Base-by-base conservation (phyloP, 2,329 filamentous ascomycete species). In the Pseudogymnoascus sp. region DNA sequence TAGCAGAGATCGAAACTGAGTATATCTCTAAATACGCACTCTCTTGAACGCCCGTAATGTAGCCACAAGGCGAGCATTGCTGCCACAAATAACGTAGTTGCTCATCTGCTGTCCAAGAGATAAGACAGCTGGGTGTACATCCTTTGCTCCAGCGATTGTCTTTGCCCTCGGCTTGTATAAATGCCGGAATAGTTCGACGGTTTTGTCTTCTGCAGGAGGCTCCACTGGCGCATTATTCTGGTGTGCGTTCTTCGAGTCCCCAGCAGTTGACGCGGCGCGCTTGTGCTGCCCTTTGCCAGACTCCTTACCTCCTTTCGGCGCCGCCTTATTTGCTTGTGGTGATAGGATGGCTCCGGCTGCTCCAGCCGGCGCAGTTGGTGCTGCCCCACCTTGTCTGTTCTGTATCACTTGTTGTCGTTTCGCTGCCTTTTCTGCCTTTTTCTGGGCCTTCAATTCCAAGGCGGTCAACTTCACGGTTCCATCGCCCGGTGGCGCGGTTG, bases 341-440 rank as follows among this genome's bases (percentile, higher is more conserved):
- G 36, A 36, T 21, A 18, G 48, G 10, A 61, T 63, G 27, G 58
- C 37, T 18, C 60, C 60, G n/a, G 62, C 62, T 52, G 63, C 67
- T 61, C 66, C 63, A 36, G 68, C 67, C 63, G 67, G 59, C 63
- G 66, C 59, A 42, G 66, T 52, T 61, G 67, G 61, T 69, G 67
- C 63, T 69, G 76, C 72, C 69, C 75, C 70, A 63, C 72, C 69
- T 67, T 76, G 72, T 65, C 74, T 72, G 62, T 80, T 78, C 31
- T 79, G 78, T 72, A 87, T 90, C 69, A 81, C 84, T 71, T 86
- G 86, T 58, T 89, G 90, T 77, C 93, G 83, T 64, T 90, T 82
- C 55, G 92, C 92, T 60, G 89, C 88, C 78, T 97, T 97, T 73
- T 97, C 93, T 33, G 90, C 92, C 74, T 96, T 93, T 65, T 88